A percentile compares a stretch with the other conserved stretches of the same genome.
Conservation (phyloP, 1,139 yeast genomes). For the Pichia sp. region DNA sequence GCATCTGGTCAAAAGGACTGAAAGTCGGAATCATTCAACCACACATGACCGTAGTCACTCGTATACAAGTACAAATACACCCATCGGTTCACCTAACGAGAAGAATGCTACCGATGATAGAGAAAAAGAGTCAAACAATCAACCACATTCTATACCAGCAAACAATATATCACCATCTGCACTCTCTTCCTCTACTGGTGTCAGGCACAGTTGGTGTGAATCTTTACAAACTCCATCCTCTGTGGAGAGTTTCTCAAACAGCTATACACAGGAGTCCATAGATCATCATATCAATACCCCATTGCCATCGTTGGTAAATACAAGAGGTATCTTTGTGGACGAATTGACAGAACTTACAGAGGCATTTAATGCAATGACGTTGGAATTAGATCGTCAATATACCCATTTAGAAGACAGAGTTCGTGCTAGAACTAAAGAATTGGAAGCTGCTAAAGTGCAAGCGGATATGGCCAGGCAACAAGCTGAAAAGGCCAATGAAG, state of each 20-base stretch:
- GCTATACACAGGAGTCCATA: slow-evolving; percentile 3
- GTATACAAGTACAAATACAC: neutral
- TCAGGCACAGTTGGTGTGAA: slow-evolving; percentile 13
- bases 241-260: slow-evolving; percentile 15
- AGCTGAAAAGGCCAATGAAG: slow-evolving; percentile 92
- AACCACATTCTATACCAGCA: neutral
- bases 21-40: neutral
- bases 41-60: neutral
- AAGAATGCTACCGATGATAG: neutral
- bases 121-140: neutral
- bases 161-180: neutral
- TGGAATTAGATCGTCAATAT: slow-evolving; percentile 78
- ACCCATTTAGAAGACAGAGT: slow-evolving; percentile 84
- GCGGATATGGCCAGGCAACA: slow-evolving; percentile 73
- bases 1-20: slow-evolving; percentile 2
- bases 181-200: slow-evolving; percentile 2
- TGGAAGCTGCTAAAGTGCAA: slow-evolving; percentile 80
- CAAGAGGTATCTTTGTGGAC: slow-evolving; percentile 54
- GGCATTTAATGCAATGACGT: slow-evolving; percentile 88
- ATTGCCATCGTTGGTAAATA: slow-evolving; percentile 21
- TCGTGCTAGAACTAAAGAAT: slow-evolving; percentile 76
- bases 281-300: slow-evolving; percentile 9
- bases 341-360: slow-evolving; percentile 84
- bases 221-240: slow-evolving; percentile 17
- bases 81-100: neutral